Evolutionary conservation across 352 stramenopile species (phyloP).

Genomic region (Pythium folliculosum): DNA sequence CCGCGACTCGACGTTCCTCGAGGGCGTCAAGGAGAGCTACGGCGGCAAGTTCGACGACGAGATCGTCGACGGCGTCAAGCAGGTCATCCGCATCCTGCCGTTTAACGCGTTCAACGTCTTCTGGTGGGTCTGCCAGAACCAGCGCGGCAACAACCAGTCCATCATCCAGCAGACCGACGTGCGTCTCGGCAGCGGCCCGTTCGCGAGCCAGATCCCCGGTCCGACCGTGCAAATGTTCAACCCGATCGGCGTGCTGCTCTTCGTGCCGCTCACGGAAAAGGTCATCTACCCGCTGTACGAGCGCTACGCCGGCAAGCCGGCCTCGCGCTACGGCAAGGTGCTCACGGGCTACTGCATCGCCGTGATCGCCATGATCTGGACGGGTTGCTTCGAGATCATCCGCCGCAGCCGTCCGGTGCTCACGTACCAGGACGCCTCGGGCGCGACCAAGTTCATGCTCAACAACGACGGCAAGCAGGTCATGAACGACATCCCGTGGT

Average conservation of each 20-base stretch:
- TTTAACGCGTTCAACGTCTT: slow-evolving; percentile 47
- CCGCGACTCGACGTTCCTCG: slow-evolving; percentile 40
- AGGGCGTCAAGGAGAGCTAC: slow-evolving; percentile 36
- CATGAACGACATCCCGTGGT: slow-evolving; percentile 41
- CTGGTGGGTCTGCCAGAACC: slow-evolving; percentile 39
- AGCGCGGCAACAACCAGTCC: slow-evolving; percentile 37
- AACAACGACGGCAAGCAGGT: slow-evolving; percentile 26
- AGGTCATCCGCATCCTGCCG: slow-evolving; percentile 49
- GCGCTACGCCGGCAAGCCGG: slow-evolving; percentile 16
- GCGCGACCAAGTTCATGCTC: slow-evolving; percentile 22
- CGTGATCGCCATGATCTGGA: slow-evolving; percentile 27
- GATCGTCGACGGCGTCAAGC: slow-evolving; percentile 48
- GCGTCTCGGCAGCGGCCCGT: slow-evolving; percentile 19
- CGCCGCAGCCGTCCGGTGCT: slow-evolving; percentile 22
- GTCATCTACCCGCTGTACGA: slow-evolving; percentile 24
- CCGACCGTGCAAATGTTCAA: slow-evolving; percentile 36
- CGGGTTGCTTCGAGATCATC: slow-evolving; percentile 26
- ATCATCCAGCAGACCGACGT: slow-evolving; percentile 42
- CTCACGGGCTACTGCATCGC: slow-evolving; percentile 23
- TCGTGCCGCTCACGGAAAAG: slow-evolving; percentile 22
- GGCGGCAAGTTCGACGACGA: slow-evolving; percentile 45
- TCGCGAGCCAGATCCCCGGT: slow-evolving; percentile 31
- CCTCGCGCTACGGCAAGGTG: slow-evolving; percentile 23
- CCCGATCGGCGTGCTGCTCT: slow-evolving; percentile 27
- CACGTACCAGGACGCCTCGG: slow-evolving; percentile 22